Conservation (phyloP, 202 grass and related monocot genomes). For the Tripidium arundinaceum region DNA sequence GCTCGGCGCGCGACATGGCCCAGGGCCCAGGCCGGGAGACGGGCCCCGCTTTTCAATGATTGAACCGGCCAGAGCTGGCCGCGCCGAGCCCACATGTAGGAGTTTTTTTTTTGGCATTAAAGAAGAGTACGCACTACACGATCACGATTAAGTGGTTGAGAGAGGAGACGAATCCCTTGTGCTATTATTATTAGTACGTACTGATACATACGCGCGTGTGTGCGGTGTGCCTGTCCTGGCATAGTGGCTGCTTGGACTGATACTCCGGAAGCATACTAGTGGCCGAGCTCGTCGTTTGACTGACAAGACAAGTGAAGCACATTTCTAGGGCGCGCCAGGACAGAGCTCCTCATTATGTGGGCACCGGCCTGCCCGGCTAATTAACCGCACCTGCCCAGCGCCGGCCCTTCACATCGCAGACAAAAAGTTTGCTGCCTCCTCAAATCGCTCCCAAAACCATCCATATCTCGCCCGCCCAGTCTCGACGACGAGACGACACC, state of each 20-base stretch:
- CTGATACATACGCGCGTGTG: no score
- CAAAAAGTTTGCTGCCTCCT: slow-evolving; percentile 43
- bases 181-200: no score
- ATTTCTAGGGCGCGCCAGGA: slow-evolving; percentile 27
- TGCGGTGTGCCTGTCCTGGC: neutral
- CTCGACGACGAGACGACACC: neutral
- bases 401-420: slow-evolving; percentile 12
- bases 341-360: slow-evolving; percentile 40
- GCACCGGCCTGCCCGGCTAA: slow-evolving; percentile 1
- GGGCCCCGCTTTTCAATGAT: neutral
- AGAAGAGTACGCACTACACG: no score
- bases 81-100: no score
- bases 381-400: neutral
- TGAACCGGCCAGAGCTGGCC: no score
- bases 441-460: slow-evolving; percentile 44
- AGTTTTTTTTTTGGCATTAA: no score
- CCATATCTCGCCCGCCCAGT: neutral
- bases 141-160: no score
- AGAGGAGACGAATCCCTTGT: no score
- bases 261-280: no score
- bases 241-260: neutral
- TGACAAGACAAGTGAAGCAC: slow-evolving; percentile 42
- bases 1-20: no score
- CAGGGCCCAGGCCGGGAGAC: neutral
- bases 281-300: slow-evolving; percentile 9